phyloP scores from a whole-genome alignment of 164 flowering plant species.

The Sextonia rubra region DNA sequence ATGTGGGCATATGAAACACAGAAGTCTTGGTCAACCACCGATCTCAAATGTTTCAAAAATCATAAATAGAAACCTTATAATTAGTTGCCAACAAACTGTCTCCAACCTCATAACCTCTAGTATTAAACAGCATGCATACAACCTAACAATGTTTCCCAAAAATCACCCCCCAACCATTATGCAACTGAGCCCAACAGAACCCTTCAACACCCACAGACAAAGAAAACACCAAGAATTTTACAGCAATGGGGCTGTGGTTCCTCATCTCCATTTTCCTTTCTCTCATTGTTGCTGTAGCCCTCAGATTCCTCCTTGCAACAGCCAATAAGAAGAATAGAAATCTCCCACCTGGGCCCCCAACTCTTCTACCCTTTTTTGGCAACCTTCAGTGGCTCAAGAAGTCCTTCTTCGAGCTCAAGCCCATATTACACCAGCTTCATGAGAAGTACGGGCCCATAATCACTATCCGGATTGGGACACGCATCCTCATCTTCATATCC shows the following conservation, averaged over 20 bases:
- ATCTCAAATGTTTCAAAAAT: too few species aligned
- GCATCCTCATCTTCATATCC: constrained; percentile 30
- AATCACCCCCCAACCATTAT: too few species aligned
- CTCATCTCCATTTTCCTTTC: not conserved
- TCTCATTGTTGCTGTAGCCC: not conserved
- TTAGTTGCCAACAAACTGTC: too few species aligned
- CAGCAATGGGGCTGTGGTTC: not conserved
- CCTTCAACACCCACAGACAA: too few species aligned
- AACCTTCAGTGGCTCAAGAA: constrained; percentile 23
- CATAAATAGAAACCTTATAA: too few species aligned
- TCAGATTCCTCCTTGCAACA: not conserved
- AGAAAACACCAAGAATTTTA: too few species aligned
- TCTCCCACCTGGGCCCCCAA: constrained; percentile 41
- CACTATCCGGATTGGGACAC: constrained; percentile 26
- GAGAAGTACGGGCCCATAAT: constrained; percentile 41
- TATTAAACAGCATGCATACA: too few species aligned
- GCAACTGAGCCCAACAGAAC: too few species aligned
- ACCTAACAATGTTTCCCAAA: too few species aligned
- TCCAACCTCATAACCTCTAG: too few species aligned
- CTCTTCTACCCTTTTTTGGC: constrained; percentile 25
- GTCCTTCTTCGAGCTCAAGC: constrained; percentile 17
- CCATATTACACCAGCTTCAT: constrained; percentile 18
- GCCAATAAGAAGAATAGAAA: constrained; percentile 1
- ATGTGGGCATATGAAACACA: too few species aligned
- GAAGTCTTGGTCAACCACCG: too few species aligned